Evolutionary conservation across 2,329 filamentous ascomycete genomes (phyloP).

Genomic region (Cladosporium sp.): DNA sequence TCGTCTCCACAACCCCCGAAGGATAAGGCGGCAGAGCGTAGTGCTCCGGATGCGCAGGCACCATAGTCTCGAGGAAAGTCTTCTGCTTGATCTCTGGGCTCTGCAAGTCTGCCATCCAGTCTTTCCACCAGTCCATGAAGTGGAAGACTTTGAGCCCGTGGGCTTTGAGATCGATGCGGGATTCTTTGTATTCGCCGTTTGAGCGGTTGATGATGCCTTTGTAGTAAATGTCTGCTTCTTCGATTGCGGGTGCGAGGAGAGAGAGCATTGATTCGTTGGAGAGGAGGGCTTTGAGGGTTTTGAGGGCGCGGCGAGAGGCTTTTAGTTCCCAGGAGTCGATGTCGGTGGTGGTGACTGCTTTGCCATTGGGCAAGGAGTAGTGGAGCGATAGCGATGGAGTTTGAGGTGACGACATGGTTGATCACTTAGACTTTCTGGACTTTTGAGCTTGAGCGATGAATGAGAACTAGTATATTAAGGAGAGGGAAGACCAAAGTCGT

Average conservation of each 20-base stretch:
- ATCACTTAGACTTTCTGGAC: too few species aligned
- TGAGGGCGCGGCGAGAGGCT: not conserved
- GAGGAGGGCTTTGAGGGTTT: not conserved
- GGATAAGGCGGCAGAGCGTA: not conserved
- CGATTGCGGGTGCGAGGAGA: not conserved
- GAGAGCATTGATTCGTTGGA: not conserved
- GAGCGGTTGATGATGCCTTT: not conserved
- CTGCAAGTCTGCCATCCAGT: not conserved
- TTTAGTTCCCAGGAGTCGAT: conserved; percentile 1
- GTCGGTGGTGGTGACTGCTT: not conserved
- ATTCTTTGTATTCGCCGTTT: not conserved
- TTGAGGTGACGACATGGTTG: not conserved
- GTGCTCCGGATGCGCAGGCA: not conserved
- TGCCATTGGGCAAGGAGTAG: not conserved
- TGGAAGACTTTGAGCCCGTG: not conserved
- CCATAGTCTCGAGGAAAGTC: conserved; percentile 7
- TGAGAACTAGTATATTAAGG: too few species aligned
- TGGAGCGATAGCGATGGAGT: not conserved
- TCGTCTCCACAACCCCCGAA: not conserved
- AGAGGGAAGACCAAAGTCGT: not conserved
- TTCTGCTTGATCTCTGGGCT: not conserved
- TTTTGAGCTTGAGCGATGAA: too few species aligned
- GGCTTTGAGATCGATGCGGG: conserved; percentile 4
- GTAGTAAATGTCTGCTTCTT: conserved; percentile 9
- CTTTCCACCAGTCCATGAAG: not conserved